These are phyloP conservation scores for Lycium ferocissimum DNA, from an alignment of 257 asterid species.

Conservation along the genomic window DNA sequence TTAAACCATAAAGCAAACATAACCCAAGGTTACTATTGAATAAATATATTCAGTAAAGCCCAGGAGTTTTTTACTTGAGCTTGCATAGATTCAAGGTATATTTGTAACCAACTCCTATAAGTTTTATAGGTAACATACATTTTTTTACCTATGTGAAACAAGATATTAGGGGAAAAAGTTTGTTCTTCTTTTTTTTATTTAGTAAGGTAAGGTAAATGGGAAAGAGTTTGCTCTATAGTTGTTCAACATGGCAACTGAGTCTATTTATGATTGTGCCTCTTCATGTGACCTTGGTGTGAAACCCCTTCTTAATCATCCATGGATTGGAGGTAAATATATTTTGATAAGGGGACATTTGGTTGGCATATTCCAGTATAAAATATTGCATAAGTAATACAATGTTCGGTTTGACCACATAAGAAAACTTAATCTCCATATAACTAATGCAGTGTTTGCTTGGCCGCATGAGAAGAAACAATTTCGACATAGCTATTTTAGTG, in stretches of 20 bases:
- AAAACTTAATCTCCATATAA: not conserved
- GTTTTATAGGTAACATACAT: not conserved
- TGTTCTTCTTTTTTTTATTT: too few species aligned
- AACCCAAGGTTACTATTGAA: not conserved
- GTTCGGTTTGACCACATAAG: not conserved
- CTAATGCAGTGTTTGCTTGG: not conserved
- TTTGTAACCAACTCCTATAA: not conserved
- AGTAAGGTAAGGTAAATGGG: not conserved
- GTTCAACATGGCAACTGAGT: not conserved
- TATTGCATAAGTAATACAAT: not conserved
- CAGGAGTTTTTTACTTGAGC: not conserved
- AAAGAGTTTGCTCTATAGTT: not conserved
- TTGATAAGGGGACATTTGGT: not conserved
- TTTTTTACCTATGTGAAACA: not conserved
- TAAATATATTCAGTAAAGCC: not conserved
- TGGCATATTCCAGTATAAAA: slow-evolving; percentile 5
- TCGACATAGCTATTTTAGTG: not conserved
- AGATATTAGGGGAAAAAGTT: not conserved
- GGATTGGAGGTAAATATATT: not conserved
- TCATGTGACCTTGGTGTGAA: not conserved
- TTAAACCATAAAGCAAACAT: not conserved
- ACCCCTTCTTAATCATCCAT: slow-evolving; percentile 3
- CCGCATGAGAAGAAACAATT: not conserved
- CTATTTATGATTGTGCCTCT: not conserved
- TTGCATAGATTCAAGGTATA: not conserved